Base-by-base conservation (phyloP, 2,329 filamentous ascomycete species). In the Tolypocladium capitatum region DNA sequence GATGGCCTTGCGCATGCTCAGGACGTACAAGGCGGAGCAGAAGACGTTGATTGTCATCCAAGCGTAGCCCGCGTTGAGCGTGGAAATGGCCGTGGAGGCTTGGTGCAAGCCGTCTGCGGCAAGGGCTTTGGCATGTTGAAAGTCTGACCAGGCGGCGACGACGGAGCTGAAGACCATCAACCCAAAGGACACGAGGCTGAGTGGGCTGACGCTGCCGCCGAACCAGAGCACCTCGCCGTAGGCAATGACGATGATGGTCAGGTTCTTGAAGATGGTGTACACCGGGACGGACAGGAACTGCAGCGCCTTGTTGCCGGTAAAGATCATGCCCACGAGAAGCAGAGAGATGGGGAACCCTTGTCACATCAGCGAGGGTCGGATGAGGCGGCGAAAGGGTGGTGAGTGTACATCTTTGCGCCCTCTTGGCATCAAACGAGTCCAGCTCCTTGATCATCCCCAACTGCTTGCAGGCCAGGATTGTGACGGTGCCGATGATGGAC, bases 251-350 rank as follows among this genome's bases (percentile, higher is more conserved):
- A 98, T 97, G 66, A 94, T 98, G 52, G 92, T 97, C 73, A 98
- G 69, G 72, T 98, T 98, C 78, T 98, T 98, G 78, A 98, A 98
- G 65, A 98, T 98, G 48, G 92, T 98, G 71, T 98, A 98, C 27
- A 98, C 92, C 24, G 92, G 92, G 48, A 98, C 94, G 31, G 90
- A 96, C 52, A 98, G 84, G 69, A 83, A 97, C 69, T 96, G 89
- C 42, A 98, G 81, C 20, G 92, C 89, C 73, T 96, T 96, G 60
- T 87, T 92, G 60, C 88, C 83, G 48, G 92, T 97, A 71, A 97
- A 98, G 68, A 98, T 97, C 92, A 97, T 98, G 64, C 89, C 90
- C 62, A 97, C 92, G 54, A 98, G 82, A 52, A 97, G 85, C 48
- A 96, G 74, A 49, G 92, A 94, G 60, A 98, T 88, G 44, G 92